Percentiles rank a stretch among this genome's conserved stretches.
These are phyloP conservation scores for Penicillium atrosanguineum DNA, from an alignment of 495 filamentous ascomycete species.

Conservation along the genomic window DNA sequence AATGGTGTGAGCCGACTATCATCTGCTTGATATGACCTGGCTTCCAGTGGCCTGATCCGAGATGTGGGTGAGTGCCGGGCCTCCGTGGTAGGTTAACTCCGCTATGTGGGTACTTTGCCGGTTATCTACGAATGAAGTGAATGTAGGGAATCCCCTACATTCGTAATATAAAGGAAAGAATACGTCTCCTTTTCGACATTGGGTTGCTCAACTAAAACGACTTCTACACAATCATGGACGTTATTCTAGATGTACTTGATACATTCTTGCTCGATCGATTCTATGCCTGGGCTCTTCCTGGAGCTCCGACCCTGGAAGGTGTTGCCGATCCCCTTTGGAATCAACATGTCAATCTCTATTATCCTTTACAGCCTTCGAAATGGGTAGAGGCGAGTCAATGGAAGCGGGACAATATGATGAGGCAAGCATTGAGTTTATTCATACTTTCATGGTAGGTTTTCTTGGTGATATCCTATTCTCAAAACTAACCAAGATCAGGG, in stretches of 20 bases:
- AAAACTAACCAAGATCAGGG: slow-evolving; percentile 38
- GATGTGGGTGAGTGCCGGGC: background rate
- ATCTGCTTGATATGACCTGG: background rate
- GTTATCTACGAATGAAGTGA: background rate
- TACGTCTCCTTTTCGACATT: background rate
- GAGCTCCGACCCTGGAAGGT: background rate
- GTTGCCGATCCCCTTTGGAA: slow-evolving; percentile 13
- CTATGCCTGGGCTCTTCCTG: slow-evolving; percentile 57
- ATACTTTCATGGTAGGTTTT: slow-evolving; percentile 64
- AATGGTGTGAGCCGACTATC: background rate
- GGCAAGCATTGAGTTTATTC: slow-evolving; percentile 65
- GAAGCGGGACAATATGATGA: slow-evolving; percentile 62
- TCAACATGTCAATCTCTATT: slow-evolving; percentile 50
- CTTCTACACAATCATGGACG: slow-evolving; percentile 61
- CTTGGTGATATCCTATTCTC: background rate
- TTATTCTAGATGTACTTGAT: slow-evolving; percentile 71
- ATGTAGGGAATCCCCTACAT: background rate
- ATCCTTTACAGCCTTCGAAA: slow-evolving; percentile 56
- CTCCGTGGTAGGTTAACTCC: background rate
- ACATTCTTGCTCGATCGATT: slow-evolving; percentile 66
- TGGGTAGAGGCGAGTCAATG: slow-evolving; percentile 67
- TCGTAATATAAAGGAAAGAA: background rate
- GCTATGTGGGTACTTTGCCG: background rate
- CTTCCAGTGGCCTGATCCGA: background rate
- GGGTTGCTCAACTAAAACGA: background rate